These are phyloP conservation scores for Diaporthe vexans DNA, from an alignment of 2,329 filamentous ascomycete species.

Conservation along the genomic window DNA sequence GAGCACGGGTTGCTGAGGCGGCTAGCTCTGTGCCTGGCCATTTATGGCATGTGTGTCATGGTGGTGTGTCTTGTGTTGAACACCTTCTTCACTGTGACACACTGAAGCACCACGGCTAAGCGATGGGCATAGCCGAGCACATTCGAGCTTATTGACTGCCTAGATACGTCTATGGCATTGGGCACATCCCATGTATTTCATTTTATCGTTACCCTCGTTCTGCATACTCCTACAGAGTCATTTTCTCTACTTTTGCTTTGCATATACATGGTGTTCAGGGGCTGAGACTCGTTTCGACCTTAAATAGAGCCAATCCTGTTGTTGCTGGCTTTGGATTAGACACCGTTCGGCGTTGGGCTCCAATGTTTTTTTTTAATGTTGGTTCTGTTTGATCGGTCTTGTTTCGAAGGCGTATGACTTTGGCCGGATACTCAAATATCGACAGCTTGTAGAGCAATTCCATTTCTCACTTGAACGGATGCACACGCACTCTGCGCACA, in stretches of 20 bases:
- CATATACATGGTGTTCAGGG: constrained; percentile 27
- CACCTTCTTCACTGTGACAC: constrained; percentile 79
- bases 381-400: constrained; percentile 1
- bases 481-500: no score
- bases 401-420: not conserved
- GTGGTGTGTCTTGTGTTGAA: constrained; percentile 88
- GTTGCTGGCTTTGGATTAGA: not conserved
- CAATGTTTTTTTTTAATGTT: not conserved
- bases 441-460: not conserved
- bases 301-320: constrained; percentile 3
- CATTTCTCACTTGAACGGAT: no score
- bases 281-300: not conserved
- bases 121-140: not conserved
- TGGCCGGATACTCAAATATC: not conserved
- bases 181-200: not conserved
- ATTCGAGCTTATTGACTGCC: not conserved
- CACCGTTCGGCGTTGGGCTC: constrained; percentile 7
- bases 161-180: not conserved
- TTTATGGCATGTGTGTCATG: constrained; percentile 93
- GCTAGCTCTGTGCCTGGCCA: constrained; percentile 79
- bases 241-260: constrained; percentile 3
- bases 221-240: not conserved
- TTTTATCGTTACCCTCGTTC: constrained; percentile 4
- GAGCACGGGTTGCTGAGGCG: constrained; percentile 77
- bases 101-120: constrained; percentile 57